Evolutionary conservation across 176 grass and related monocot species (phyloP).

Genomic region (Poa pratensis): DNA sequence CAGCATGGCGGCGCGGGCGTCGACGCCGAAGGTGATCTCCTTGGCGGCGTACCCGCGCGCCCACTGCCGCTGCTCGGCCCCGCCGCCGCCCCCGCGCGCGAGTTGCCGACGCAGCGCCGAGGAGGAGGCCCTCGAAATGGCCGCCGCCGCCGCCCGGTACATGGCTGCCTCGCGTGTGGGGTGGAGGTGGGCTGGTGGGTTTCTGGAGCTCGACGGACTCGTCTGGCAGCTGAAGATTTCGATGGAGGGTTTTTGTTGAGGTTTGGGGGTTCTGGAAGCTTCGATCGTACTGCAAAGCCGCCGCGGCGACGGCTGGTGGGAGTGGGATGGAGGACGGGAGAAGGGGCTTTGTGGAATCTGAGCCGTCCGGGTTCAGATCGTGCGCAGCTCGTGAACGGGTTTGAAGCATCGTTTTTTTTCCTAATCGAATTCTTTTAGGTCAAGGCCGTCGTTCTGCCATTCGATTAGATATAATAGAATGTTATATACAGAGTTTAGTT

Average conservation of each 20-base stretch:
- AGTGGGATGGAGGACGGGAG: background rate
- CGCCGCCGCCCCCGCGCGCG: constrained; percentile 33
- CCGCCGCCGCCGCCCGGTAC: constrained; percentile 54
- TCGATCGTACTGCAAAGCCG: background rate
- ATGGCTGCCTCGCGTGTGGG: constrained; percentile 26
- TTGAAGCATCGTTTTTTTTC: no score
- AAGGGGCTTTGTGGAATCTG: background rate
- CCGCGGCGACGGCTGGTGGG: background rate
- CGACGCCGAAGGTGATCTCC: constrained; percentile 68
- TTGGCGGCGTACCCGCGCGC: constrained; percentile 61
- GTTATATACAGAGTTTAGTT: no score
- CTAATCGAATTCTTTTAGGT: no score
- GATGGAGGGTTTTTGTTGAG: background rate
- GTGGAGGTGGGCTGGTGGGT: constrained; percentile 11
- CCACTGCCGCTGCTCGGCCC: constrained; percentile 52
- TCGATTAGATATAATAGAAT: no score
- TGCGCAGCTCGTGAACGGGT: background rate
- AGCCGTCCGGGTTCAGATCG: background rate
- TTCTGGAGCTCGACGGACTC: background rate
- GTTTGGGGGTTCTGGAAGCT: constrained; percentile 28
- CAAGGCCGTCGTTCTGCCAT: no score
- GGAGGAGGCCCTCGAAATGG: constrained; percentile 54
- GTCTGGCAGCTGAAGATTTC: background rate
- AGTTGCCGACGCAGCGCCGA: constrained; percentile 45
- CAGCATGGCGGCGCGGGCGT: constrained; percentile 67